These are phyloP conservation scores for Penicillium decumbens DNA, from an alignment of 2,329 filamentous ascomycete species.

Conservation along the genomic window DNA sequence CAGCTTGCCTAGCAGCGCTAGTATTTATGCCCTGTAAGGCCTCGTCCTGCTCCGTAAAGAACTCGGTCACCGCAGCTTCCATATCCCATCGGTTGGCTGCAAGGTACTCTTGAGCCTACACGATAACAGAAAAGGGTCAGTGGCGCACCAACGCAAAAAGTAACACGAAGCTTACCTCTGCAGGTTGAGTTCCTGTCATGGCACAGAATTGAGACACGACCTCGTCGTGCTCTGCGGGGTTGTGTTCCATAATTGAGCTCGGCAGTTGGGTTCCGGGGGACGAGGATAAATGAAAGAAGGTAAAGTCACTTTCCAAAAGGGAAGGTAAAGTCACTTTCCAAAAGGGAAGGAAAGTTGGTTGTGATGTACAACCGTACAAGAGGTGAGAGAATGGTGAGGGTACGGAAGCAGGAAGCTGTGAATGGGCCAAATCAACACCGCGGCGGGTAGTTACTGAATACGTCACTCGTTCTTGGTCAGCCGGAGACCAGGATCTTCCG, in stretches of 20 bases:
- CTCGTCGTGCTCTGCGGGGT: conserved; percentile 39
- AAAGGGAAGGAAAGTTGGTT: background rate
- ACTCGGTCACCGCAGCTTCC: conserved; percentile 57
- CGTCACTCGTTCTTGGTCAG: conserved; percentile 41
- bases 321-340: background rate
- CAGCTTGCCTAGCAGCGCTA: conserved; percentile 23
- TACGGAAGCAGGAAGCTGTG: conserved; percentile 4
- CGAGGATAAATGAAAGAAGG: too few species aligned
- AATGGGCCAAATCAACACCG: conserved; percentile 14
- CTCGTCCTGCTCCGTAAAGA: conserved; percentile 51
- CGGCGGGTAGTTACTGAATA: conserved; percentile 21
- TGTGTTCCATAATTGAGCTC: conserved; percentile 32
- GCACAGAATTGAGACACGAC: conserved; percentile 51
- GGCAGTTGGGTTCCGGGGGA: background rate
- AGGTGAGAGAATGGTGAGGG: background rate
- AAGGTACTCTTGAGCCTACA: conserved; percentile 64
- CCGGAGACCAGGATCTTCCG: conserved; percentile 28
- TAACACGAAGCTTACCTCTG: conserved; percentile 42
- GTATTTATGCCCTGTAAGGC: conserved; percentile 31
- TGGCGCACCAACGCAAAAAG: background rate
- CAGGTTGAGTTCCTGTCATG: conserved; percentile 51
- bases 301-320: too few species aligned
- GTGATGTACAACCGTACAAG: background rate
- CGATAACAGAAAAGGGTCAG: background rate
- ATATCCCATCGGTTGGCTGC: conserved; percentile 63